Evolutionary conservation across 2,329 filamentous ascomycete genomes (phyloP), one percentile per base, ranked within the genome.

Genomic region (Alternaria gansuensis): DNA sequence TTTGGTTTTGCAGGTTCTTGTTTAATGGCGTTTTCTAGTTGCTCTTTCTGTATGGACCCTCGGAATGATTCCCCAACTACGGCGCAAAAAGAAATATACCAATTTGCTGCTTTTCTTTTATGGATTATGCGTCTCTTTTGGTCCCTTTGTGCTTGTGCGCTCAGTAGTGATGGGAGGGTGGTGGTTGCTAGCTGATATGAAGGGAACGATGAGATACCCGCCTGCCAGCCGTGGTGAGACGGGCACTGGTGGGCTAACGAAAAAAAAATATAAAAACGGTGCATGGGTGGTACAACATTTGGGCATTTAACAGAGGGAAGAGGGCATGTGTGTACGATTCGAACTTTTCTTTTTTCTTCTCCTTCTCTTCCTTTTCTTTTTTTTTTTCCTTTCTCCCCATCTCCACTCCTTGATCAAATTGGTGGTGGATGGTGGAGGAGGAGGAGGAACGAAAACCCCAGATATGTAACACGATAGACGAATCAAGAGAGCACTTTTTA

Each of bases 61-160:
- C 49, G 67, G 71, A 69, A 75, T 72, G 74, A 76, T 75, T 75
- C 72, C 74, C 74, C 73, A 62, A 36, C 17, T 48, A 48, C 66
- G 75, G 75, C 74, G 75, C 75, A 71, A 77, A 76, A 72, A 78
- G 69, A 77, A 76, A 77, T 77, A 78, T 78, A 78, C 75, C 75
- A 77, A 75, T 76, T 76, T 77, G 74, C 71, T 73, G 71, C 74
- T 74, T 73, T 28, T 74, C 72, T 28, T 40, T 48, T 48, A 31
- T 34, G 44, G 44, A 36, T 26, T 48, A 24, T 69, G 62, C 45
- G 41, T 52, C 14, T 33, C 54, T 26, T 37, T 33, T 50, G 41
- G 29, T 39, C 21, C 39, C 17, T 39, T 57, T 46, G 28, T 44
- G 24, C 34, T 39, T 36, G 44, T 48, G 44, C 13, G 44, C 44